Evolutionary conservation across 352 stramenopile genomes (phyloP), one percentile per base, ranked within the genome.

Genomic region (Thalassiosira oceanica): DNA sequence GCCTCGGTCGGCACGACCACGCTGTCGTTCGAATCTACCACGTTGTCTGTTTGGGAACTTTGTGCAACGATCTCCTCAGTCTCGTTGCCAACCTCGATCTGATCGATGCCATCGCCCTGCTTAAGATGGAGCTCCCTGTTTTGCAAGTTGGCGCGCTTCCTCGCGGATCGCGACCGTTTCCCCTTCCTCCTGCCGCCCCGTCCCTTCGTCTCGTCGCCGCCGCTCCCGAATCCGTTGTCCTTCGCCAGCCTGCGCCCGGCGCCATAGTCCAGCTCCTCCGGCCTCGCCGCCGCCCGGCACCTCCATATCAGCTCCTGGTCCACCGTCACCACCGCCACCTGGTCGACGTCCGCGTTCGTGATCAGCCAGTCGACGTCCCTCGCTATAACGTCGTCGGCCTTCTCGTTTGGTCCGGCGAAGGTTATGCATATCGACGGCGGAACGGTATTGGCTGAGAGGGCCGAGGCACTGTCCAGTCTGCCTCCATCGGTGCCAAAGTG

Each of bases 361-460:
- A 68, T 27, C 6, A 78, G 41, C 67, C 60, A 73, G 33, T 28
- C 28, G 8, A 71, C 55, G 56, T 73, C 60, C 39, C 60, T 23
- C 24, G 67, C 61, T 39, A 78, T 78, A 11, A 73, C 36, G 55
- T 78, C 67, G 37, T 78, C 61, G 26, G 67, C 67, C 29, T 78
- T 78, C 28, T 45, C 13, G 2, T 48, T 23, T 0, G 67, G 67
- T 42, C 67, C 67, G n/a, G 60, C 61, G 41, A 78, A 78, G 31
- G 53, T 29, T n/a, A 78, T 39, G 26, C 67, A 72, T n/a, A 78
- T 23, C 21, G 50, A 28, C 37, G 61, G n/a, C 20, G 10, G 28
- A 31, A 43, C 27, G 2, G 8, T 57, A 15, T 44, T 10, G n/a
- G n/a, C n/a, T n/a, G n/a, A n/a, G n/a, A n/a, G n/a, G n/a, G n/a